These are phyloP conservation scores for Arxiozyma telluris DNA, from an alignment of 1,139 yeast species.

Conservation along the genomic window DNA sequence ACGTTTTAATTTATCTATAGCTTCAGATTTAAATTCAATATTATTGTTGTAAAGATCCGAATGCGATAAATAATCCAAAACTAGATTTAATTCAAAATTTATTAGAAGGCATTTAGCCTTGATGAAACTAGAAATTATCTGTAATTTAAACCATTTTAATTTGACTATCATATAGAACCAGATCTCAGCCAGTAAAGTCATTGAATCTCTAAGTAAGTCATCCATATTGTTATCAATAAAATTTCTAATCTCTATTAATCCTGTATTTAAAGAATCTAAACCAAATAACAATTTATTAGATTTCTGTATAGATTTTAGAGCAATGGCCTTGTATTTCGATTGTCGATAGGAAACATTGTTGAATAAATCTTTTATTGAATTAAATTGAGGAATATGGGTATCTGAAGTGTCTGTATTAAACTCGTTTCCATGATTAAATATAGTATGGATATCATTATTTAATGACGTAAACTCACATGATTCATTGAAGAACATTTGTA, in stretches of 20 bases:
- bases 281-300: conserved; percentile 23
- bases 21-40: not conserved
- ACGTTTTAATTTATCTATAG: conserved; percentile 1
- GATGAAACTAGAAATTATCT: conserved; percentile 19
- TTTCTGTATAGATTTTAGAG: conserved; percentile 19
- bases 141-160: conserved; percentile 14
- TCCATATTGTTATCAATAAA: conserved; percentile 10
- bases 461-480: conserved; percentile 1
- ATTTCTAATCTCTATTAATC: conserved; percentile 11
- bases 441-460: not conserved
- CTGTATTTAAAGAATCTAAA: conserved; percentile 13
- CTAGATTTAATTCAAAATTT: conserved; percentile 14
- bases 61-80: conserved; percentile 2
- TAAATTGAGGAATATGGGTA: not conserved
- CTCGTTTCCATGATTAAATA: not conserved
- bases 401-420: not conserved
- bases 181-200: conserved; percentile 20
- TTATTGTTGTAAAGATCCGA: not conserved
- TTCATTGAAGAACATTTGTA: conserved; percentile 2
- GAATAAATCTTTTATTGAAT: not conserved
- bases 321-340: conserved; percentile 16
- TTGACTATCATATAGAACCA: conserved; percentile 21
- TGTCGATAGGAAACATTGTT: not conserved
- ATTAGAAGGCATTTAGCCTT: conserved; percentile 21
- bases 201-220: conserved; percentile 13